Conservation (phyloP, 2,329 filamentous ascomycete species). For the Fusarium sp. region DNA sequence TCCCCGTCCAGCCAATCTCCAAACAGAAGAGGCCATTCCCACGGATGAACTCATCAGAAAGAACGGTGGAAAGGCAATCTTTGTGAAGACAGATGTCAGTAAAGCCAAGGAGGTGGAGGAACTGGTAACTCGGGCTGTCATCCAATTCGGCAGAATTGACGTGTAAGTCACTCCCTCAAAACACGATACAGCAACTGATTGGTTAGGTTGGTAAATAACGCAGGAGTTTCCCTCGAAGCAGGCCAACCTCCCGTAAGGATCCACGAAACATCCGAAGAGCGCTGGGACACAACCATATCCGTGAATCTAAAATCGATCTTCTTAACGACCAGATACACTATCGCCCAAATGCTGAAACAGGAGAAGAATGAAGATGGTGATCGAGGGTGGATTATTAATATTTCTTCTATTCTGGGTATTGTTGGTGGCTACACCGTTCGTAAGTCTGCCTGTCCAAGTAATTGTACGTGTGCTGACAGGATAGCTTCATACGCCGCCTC, state of each 20-base stretch:
- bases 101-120: slow-evolving; percentile 51
- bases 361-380: slow-evolving; percentile 53
- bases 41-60: slow-evolving; percentile 50
- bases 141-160: slow-evolving; percentile 38
- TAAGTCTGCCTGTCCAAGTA: no score
- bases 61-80: slow-evolving; percentile 53
- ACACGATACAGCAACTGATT: rapidly evolving
- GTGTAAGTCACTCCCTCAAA: slow-evolving; percentile 36
- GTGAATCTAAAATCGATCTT: slow-evolving; percentile 55
- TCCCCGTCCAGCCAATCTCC: slow-evolving; percentile 41
- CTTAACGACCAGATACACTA: slow-evolving; percentile 58
- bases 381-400: slow-evolving; percentile 63
- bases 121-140: slow-evolving; percentile 47
- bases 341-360: slow-evolving; percentile 63
- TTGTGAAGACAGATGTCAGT: slow-evolving; percentile 58
- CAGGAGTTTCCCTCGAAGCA: slow-evolving; percentile 56
- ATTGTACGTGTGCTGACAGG: slow-evolving; percentile 4
- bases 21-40: slow-evolving; percentile 47
- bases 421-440: slow-evolving; percentile 48
- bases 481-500: slow-evolving; percentile 57
- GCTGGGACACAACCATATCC: slow-evolving; percentile 57
- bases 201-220: slow-evolving; percentile 53
- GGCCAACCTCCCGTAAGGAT: slow-evolving; percentile 45
- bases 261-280: slow-evolving; percentile 59
- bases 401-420: slow-evolving; percentile 57